Evolutionary conservation across 2,329 filamentous ascomycete species (phyloP), one percentile per base, ranked within the genome.

Genomic region (Cladophialophora bantiana): DNA sequence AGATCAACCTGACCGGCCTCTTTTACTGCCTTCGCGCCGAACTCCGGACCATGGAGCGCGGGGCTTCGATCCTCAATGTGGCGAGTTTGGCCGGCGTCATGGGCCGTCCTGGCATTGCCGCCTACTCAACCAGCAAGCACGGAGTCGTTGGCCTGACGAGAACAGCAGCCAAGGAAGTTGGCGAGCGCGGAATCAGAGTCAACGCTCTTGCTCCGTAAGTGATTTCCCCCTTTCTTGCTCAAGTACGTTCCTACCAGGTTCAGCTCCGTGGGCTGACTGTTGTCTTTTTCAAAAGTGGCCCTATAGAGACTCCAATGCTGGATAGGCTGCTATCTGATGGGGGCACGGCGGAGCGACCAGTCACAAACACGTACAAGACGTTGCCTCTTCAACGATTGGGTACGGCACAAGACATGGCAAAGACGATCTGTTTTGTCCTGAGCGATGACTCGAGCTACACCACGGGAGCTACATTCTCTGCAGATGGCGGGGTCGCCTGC

Each of bases 371-470:
- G 15, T 65, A 66, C 65, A 70, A 70, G 59, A 70, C 58, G 9
- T 18, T 70, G 26, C 65, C 68, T 38, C 35, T 70, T 40, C 89
- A 92, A 76, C 93, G 93, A 45, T 34, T 70, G n/a, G 68, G 70
- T 26, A 62, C 60, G 20, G 45, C 66, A 3, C 78, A 80, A 34
- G 82, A 83, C 68, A 74, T 83, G 3, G 80, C 78, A 0, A 78
- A 76, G 0, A 79, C 81, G 1, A 77, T 80, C 3, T 73, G 81
- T 7, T 83, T 83, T 66, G 71, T 83, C 15, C 68, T 83, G 31
- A 80, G 79, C 54, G 81, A 84, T 70, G 81, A 80, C 7, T 74
- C 80, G 20, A 72, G 74, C 12, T 79, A 79, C 67, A 83, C 80
- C 3, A 83, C 81, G 0, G 80, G 77, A 1, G 75, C 78, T 6